Evolutionary conservation across 306 rosid genomes (phyloP).

Genomic region (Herpetospermum pedunculosum): DNA sequence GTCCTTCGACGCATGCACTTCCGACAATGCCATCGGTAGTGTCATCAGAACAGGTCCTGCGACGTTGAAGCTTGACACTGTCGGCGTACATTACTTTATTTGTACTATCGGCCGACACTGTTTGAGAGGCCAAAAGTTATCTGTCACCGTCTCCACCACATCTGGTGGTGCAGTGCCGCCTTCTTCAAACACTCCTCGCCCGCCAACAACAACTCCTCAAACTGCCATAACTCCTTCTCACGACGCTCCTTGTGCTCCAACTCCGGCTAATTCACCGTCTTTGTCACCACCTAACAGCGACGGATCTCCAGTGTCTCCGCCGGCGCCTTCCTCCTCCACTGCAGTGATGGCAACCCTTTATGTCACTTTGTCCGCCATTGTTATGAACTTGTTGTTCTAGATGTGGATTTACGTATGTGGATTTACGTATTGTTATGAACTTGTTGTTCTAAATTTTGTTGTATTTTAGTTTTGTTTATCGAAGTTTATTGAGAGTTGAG

Average conservation of each 20-base stretch:
- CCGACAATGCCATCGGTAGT: not conserved
- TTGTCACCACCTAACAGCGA: not conserved
- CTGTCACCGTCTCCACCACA: conserved; percentile 8
- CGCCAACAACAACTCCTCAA: not conserved
- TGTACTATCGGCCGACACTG: conserved; percentile 18
- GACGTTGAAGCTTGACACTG: not conserved
- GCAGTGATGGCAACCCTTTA: not conserved
- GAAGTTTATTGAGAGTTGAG: too few species aligned
- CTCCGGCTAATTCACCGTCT: not conserved
- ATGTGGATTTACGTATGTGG: too few species aligned
- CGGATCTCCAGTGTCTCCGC: not conserved
- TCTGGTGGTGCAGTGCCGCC: not conserved
- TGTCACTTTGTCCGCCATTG: not conserved
- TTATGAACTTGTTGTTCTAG: not conserved
- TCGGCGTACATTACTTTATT: conserved; percentile 15
- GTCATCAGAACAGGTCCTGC: conserved; percentile 7
- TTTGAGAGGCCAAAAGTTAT: conserved; percentile 17
- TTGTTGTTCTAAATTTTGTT: too few species aligned
- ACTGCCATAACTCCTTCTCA: too few species aligned
- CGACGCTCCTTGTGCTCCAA: not conserved
- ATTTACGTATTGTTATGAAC: too few species aligned
- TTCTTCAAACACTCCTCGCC: not conserved
- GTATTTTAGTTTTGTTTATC: too few species aligned
- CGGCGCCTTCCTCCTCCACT: not conserved
- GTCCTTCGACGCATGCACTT: not conserved